Evolutionary conservation across 139 green algal species (phyloP), one percentile per base, ranked within the genome.

Genomic region (Marvania coccoides): DNA sequence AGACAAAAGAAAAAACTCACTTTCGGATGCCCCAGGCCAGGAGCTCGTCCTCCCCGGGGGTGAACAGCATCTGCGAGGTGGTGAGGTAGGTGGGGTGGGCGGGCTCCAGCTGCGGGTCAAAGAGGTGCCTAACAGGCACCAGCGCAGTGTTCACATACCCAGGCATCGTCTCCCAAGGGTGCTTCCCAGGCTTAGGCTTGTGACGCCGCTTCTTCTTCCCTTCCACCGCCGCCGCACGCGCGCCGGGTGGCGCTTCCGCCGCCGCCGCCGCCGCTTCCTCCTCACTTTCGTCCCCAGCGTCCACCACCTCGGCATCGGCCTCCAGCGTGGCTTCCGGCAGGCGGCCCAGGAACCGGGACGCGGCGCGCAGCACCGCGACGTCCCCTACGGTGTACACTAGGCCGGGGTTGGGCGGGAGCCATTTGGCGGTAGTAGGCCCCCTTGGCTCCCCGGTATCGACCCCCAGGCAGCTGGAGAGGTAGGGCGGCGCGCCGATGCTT

Each of bases 1-100:
- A n/a, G n/a, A n/a, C n/a, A n/a, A n/a, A n/a, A n/a, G n/a, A n/a
- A n/a, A n/a, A n/a, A n/a, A n/a, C n/a, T n/a, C n/a, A 73, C 65
- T 63, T 65, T 5, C 36, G 64, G 34, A 78, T 69, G 30, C 71
- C 71, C 37, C 70, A 57, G 23, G 71, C 71, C 37, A 78, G 58
- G 36, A 78, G 62, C 37, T 71, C 34, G 39, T 78, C 71, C 56
- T 78, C 71, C 0, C 56, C 45, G 5, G 71, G 71, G 12, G 26
- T 46, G 58, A 78, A 78, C 3, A 69, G 45, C 47, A 74, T n/a
- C 61, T 71, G 70, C 2, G 13, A 6, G 24, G 39, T 39, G 36
- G 33, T 26, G 28, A 58, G 3, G 28, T 28, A 47, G 29, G 5
- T 23, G 10, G 29, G 47, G 14, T 24, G 47, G 30, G 29, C 40